Base-by-base conservation (phyloP, 2,329 filamentous ascomycete species). In the Xylaria sp. region DNA sequence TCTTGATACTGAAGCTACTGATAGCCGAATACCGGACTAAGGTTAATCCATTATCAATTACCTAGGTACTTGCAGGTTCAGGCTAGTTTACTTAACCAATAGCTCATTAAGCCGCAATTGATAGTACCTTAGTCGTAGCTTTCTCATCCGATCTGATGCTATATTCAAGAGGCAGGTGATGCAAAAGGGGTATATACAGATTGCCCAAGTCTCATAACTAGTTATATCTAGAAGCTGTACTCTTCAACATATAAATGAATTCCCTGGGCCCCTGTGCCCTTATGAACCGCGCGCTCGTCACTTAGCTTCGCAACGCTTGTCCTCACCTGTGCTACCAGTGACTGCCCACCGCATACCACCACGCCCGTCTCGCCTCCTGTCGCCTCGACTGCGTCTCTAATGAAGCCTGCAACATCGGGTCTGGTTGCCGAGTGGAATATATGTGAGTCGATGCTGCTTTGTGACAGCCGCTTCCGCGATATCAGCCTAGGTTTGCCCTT, bases 281-380 rank as follows among this genome's bases (percentile, higher is more conserved):
- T 88, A 69, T 88, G 86, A 21, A 88, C 85, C 0, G 83, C 86
- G 40, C 86, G 75, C 74, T 88, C 85, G 67, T 88, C 85, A 54
- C 84, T 86, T 62, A 88, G 63, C 29, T 74, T 75, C 2, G 82
- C 81, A 2, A 88, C 84, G 58, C 78, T 81, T 65, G 85, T 87
- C 58, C 86, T 77, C 13, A 84, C 81, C 46, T 75, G 75, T 2
- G 83, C 77, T 1, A 85, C 84, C 23, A 88, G 74, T 47, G 81
- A 81, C 52, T 79, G 80, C 1, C 85, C 86, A 13, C 85, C 86
- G 63, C 85, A 88, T 0, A 87, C 85, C 0, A 86, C 81, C 0
- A 88, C 81, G 0, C 81, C 82, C n/a, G 85, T 87, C 75, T 88
- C 85, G 25, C 85, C 85, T 60, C 81, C 83, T 1, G 85, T 84